These are phyloP conservation scores for Fusarium redolens DNA, from an alignment of 2,329 filamentous ascomycete genomes.

Conservation along the genomic window DNA sequence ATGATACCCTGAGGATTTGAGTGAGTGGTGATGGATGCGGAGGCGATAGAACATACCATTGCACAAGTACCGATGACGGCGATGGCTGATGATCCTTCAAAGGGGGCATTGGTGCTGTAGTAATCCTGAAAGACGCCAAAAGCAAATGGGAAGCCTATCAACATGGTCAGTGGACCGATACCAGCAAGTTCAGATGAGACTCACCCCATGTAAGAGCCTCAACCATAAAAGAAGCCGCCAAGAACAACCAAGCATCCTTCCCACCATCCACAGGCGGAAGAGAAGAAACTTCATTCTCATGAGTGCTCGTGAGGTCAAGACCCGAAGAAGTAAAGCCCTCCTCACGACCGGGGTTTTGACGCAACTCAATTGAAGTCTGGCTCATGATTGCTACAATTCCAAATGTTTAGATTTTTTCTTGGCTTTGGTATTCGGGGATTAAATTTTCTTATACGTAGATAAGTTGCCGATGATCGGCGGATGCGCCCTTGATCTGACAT, in stretches of 20 bases:
- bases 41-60: conserved; percentile 56
- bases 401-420: neutral
- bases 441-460: neutral
- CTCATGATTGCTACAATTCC: neutral
- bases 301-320: neutral
- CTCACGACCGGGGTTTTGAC: neutral
- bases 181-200: fast-evolving
- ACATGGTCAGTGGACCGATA: neutral
- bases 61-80: conserved; percentile 73
- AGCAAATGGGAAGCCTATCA: conserved; percentile 71
- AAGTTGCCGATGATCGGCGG: neutral
- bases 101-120: conserved; percentile 70
- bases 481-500: conserved; percentile 15
- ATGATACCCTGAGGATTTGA: conserved; percentile 58
- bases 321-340: neutral
- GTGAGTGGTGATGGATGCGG: fast-evolving
- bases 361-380: conserved; percentile 1
- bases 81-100: conserved; percentile 64
- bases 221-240: conserved; percentile 48
- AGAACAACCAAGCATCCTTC: conserved; percentile 51
- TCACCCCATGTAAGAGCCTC: conserved; percentile 52
- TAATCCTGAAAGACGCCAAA: conserved; percentile 79
- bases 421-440: neutral
- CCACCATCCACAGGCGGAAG: conserved; percentile 48
- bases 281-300: conserved; percentile 2